Evolutionary conservation across 495 filamentous ascomycete species (phyloP).

Genomic region (Bacidia rubella): DNA sequence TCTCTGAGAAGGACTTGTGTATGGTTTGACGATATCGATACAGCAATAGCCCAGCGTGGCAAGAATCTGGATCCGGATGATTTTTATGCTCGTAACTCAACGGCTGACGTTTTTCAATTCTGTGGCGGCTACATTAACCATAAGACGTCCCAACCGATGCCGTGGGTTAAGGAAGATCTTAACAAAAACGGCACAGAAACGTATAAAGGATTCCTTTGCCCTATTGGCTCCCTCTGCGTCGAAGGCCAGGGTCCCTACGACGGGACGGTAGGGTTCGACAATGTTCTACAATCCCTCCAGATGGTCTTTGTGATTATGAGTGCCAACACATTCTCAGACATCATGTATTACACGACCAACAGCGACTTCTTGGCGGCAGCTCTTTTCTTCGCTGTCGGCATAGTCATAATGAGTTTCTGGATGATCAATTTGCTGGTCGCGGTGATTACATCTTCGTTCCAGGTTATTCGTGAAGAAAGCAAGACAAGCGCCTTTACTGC

Average conservation of each 20-base stretch:
- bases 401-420: slow-evolving; percentile 93
- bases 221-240: slow-evolving; percentile 65
- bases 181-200: slow-evolving; percentile 25
- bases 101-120: slow-evolving; percentile 50
- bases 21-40: slow-evolving; percentile 48
- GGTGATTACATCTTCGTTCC: slow-evolving; percentile 96
- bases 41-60: slow-evolving; percentile 15
- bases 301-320: slow-evolving; percentile 99
- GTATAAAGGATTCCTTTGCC: slow-evolving; percentile 88
- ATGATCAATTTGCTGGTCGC: slow-evolving; percentile 92
- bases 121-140: slow-evolving; percentile 72
- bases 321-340: slow-evolving; percentile 86
- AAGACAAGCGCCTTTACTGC: slow-evolving; percentile 83
- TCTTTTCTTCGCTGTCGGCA: slow-evolving; percentile 70
- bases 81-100: slow-evolving; percentile 31
- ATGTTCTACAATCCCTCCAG: slow-evolving; percentile 80
- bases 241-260: slow-evolving; percentile 69
- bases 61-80: neutral
- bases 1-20: slow-evolving; percentile 79
- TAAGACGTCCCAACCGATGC: slow-evolving; percentile 37
- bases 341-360: slow-evolving; percentile 84
- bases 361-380: slow-evolving; percentile 81
- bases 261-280: slow-evolving; percentile 85
- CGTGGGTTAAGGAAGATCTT: slow-evolving; percentile 51
- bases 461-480: slow-evolving; percentile 95